Evolutionary conservation across 2,329 filamentous ascomycete genomes (phyloP), one percentile per base, ranked within the genome.

Genomic region (Penicillium sp.): DNA sequence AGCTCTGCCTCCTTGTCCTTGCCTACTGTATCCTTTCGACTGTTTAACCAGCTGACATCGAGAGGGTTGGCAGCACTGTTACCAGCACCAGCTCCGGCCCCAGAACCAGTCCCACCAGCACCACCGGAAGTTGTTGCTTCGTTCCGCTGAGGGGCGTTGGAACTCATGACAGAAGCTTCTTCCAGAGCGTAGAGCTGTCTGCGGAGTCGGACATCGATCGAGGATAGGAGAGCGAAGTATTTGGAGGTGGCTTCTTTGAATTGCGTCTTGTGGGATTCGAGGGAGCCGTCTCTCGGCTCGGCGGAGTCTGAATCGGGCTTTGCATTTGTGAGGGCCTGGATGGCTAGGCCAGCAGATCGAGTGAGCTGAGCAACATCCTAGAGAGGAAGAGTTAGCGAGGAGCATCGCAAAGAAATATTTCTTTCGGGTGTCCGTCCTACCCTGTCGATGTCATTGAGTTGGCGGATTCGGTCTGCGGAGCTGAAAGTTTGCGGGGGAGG

Each of bases 31-130:
- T 89, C 88, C 55, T 89, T 90, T 51, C 90, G 83, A 64, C 90
- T 92, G 68, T 97, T 97, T 63, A 97, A 74, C 84, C 89, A 93
- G 26, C 92, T 92, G 12, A 95, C 87, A 67, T 97, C 92, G 46
- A 97, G 78, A 75, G 32, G 85, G 78, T 67, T 84, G 75, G 58
- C 84, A 60, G 73, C 45, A 12, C 50, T 60, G n/a, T 60, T 50
- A 5, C 59, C 36, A 17, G 39, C 68, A 9, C 49, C 61, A n/a
- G 60, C 49, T 5, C 59, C 60, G 40, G 55, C 55, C 7, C 30
- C 46, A 8, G 58, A 51, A 17, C 56, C 61, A 12, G 56, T 55
- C 30, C 62, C 64, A 3, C 55, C 67, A 32, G 61, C 63, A 2
- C 57, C 68, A 49, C 64, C 68, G 45, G 59, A 69, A 52, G 54